Percentiles rank a stretch among this genome's conserved stretches.
These are phyloP conservation scores for Microsporum ferrugineum DNA, from an alignment of 2,329 filamentous ascomycete species.

Conservation along the genomic window DNA sequence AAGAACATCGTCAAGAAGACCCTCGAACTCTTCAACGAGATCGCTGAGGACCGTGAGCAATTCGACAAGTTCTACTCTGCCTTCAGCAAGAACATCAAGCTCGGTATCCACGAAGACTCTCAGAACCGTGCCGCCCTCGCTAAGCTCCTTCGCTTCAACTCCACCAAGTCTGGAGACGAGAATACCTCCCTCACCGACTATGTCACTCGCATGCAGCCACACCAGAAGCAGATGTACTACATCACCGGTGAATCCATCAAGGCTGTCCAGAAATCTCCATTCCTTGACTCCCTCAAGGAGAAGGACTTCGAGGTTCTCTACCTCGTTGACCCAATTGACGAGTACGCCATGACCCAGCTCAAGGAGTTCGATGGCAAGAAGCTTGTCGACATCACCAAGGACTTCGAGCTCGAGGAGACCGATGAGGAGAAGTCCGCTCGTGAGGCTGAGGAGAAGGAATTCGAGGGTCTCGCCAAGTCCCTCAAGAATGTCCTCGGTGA, in stretches of 20 bases:
- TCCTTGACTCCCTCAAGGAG: conserved; percentile 96
- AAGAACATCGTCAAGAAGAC: conserved; percentile 99
- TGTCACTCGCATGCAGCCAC: conserved; percentile 97
- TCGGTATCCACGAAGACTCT: conserved; percentile 98
- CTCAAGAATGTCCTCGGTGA: conserved; percentile 99
- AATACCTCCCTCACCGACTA: conserved; percentile 91
- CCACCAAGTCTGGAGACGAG: conserved; percentile 97
- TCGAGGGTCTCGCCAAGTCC: conserved; percentile 82
- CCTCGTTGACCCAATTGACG: conserved; percentile 97
- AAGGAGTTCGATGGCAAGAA: conserved; percentile 99
- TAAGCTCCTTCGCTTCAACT: conserved; percentile 98
- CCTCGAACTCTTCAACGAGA: conserved; percentile 98
- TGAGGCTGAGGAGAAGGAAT: conserved; percentile 98
- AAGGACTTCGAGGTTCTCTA: conserved; percentile 99
- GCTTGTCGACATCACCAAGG: conserved; percentile 99
- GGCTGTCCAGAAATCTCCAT: conserved; percentile 94
- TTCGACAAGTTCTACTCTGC: conserved; percentile 99
- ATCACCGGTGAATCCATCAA: conserved; percentile 99
- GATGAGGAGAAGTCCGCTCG: conserved; percentile 97
- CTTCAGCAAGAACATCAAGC: conserved; percentile 99
- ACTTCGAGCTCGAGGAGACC: conserved; percentile 99
- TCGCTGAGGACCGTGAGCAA: conserved; percentile 98
- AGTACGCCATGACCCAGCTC: conserved; percentile 98
- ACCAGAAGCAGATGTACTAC: conserved; percentile 99
- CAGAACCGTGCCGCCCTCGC: conserved; percentile 89